Base-by-base conservation (phyloP, 352 stramenopile genomes). In the Phytophthora foliorum region DNA sequence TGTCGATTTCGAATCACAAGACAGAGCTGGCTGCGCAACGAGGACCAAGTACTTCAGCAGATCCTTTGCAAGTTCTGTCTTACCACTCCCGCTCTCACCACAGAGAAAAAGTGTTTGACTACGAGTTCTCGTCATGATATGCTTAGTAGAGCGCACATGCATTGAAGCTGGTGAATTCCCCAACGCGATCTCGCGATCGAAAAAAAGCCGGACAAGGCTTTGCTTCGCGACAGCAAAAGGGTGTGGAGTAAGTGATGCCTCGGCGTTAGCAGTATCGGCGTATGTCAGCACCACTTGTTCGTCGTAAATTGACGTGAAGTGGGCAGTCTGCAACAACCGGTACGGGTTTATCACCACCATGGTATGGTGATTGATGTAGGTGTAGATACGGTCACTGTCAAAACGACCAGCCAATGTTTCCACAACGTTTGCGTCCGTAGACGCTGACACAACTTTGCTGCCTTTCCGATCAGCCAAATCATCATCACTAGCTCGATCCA, bases 291-390 rank as follows among this genome's bases (percentile, higher is more conserved):
- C 86, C 29, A 92, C 83, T 34, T 91, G 78, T 54, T 94, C 86
- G 42, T 93, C 84, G 54, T 92, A 94, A 62, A 94, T 94, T 31
- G 84, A 93, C n/a, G 81, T 93, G 64, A 89, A 91, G 42, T 85
- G 80, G 29, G 76, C 66, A 29, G 86, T 92, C 57, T 94, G 88
- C 11, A 94, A 63, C 57, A 94, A 68, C 14, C 86, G 86, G 42
- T 86, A 77, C n/a, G 86, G 86, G 46, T 94, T 94, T 32, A 93
- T 63, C 11, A 88, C 77, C 25, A 92, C 45, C 73, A 93, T 82
- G 27, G 80, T 84, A 53, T 87, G 81, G 53, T 91, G 69, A 27
- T 75, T 80, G 22, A 91, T 57, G 39, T 85, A 86, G 45, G 83
- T 80, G 72, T 94, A 93, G 36, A 92, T 79, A 9, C 72, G 73